Conservation (phyloP, 179 eudicot genomes). For the Corrigiola litoralis region DNA sequence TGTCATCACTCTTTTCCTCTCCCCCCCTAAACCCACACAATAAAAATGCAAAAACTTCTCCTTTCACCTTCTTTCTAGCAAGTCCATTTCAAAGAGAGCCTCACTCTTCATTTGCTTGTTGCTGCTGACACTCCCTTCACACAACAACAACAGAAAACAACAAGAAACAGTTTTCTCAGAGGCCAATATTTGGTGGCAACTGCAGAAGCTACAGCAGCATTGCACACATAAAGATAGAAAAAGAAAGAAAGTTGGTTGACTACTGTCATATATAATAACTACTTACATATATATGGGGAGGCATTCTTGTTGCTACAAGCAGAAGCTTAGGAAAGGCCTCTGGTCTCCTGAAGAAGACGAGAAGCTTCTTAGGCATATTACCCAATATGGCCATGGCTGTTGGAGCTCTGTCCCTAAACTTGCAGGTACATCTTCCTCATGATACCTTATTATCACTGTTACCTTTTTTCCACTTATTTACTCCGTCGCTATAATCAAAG, state of each 20-base stretch:
- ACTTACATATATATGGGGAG: conserved; percentile 52
- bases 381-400: conserved; percentile 88
- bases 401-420: conserved; percentile 99
- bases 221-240: conserved; percentile 10
- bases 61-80: conserved; percentile 7
- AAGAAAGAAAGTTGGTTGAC: neutral
- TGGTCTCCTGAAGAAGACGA: conserved; percentile 99
- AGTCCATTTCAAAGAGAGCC: conserved; percentile 29
- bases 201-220: conserved; percentile 12
- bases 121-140: neutral
- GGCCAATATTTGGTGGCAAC: neutral
- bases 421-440: conserved; percentile 52
- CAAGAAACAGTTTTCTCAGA: neutral
- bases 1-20: conserved; percentile 28
- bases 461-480: neutral
- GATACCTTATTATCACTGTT: neutral
- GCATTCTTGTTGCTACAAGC: conserved; percentile 94
- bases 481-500: neutral
- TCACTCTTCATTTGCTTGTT: conserved; percentile 13
- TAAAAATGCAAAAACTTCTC: neutral
- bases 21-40: conserved; percentile 15
- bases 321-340: conserved; percentile 92
- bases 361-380: conserved; percentile 76
- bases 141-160: neutral
- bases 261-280: neutral